These are phyloP conservation scores for Wickerhamiella lipophila DNA, from an alignment of 805 yeast species.

Conservation along the genomic window DNA sequence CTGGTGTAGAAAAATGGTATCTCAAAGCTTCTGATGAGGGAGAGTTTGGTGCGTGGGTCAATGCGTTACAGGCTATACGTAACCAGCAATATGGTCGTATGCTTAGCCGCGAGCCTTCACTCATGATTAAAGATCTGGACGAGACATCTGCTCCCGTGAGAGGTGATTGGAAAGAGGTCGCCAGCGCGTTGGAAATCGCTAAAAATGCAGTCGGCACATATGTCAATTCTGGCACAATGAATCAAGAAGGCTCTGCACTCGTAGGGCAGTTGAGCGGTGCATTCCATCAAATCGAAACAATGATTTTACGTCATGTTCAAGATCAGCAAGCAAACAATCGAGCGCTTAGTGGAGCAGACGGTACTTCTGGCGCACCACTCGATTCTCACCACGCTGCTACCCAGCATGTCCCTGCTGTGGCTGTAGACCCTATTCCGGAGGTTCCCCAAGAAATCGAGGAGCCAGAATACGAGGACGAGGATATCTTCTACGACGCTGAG, in stretches of 20 bases:
- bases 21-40: constrained; percentile 51
- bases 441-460: neutral
- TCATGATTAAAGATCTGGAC: neutral
- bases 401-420: neutral
- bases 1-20: constrained; percentile 92
- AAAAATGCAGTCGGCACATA: neutral
- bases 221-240: neutral
- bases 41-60: constrained; percentile 73
- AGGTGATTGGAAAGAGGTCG: constrained; percentile 6
- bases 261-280: neutral
- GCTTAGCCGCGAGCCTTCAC: constrained; percentile 11
- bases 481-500: constrained; percentile 19
- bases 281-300: neutral
- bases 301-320: neutral
- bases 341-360: too few species aligned
- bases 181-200: neutral
- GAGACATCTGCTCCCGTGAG: neutral
- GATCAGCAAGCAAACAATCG: neutral
- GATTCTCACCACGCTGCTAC: neutral
- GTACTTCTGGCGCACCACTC: neutral
- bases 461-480: constrained; percentile 8
- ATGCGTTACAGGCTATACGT: constrained; percentile 48
- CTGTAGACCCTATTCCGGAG: neutral
- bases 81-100: constrained; percentile 8
- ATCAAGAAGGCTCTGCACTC: neutral